These are phyloP conservation scores for Dendrobium chrysotoxum DNA, from an alignment of 106 monocot genomes.

Conservation along the genomic window DNA sequence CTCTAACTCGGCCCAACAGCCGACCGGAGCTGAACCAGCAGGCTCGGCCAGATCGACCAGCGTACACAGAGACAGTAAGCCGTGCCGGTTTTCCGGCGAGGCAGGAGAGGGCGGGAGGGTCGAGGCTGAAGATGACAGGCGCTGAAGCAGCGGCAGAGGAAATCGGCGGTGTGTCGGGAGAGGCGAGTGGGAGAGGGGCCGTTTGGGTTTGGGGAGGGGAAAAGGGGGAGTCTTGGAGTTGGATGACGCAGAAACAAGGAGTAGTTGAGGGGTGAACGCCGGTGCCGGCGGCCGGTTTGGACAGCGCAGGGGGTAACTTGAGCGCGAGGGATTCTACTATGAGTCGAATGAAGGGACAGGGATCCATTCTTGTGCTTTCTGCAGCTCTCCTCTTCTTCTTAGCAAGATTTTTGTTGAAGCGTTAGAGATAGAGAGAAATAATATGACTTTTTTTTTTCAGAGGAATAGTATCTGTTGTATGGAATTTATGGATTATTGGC, in stretches of 20 bases:
- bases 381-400: background rate
- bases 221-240: slow-evolving; percentile 23
- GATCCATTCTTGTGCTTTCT: slow-evolving; percentile 34
- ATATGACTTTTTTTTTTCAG: too few relatives aligned
- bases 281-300: slow-evolving; percentile 26
- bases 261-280: slow-evolving; percentile 54
- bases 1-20: slow-evolving; percentile 37
- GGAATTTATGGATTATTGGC: too few relatives aligned
- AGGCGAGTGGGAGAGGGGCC: slow-evolving; percentile 17
- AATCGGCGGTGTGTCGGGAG: background rate
- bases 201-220: slow-evolving; percentile 13
- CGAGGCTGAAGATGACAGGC: slow-evolving; percentile 26
- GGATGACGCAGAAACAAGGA: slow-evolving; percentile 53
- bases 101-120: slow-evolving; percentile 5
- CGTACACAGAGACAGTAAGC: slow-evolving; percentile 33
- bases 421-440: too few relatives aligned
- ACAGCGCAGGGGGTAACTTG: slow-evolving; percentile 33
- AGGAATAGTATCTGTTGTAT: too few relatives aligned
- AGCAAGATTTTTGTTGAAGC: background rate
- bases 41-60: slow-evolving; percentile 25
- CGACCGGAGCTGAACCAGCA: slow-evolving; percentile 34
- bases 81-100: slow-evolving; percentile 12
- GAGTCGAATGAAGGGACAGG: slow-evolving; percentile 65
- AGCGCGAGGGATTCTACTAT: slow-evolving; percentile 60
- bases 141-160: slow-evolving; percentile 11